A percentile compares a stretch with the other conserved stretches of the same genome.
Evolutionary conservation across 306 rosid genomes (phyloP).

Genomic region (Cyclanthera cordifolia): DNA sequence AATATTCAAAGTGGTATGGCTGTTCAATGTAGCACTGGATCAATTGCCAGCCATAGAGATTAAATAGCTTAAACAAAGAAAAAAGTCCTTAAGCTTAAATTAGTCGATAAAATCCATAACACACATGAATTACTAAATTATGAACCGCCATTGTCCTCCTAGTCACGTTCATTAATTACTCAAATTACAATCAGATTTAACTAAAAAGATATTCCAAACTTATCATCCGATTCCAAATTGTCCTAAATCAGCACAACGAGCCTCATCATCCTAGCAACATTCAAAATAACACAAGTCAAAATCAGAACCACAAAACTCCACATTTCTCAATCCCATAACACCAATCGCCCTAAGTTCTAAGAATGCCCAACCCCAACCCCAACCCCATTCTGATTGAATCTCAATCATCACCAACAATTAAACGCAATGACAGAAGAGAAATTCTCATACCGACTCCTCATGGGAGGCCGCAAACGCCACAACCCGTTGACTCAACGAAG

Average conservation of each 20-base stretch:
- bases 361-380: not conserved
- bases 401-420: not conserved
- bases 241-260: not conserved
- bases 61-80: not conserved
- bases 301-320: not conserved
- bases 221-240: not conserved
- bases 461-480: conserved; percentile 39
- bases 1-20: not conserved
- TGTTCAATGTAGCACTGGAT: not conserved
- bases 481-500: conserved; percentile 21
- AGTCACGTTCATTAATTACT: not conserved
- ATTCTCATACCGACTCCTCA: conserved; percentile 50
- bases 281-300: not conserved
- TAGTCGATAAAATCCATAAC: not conserved
- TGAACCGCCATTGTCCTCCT: not conserved
- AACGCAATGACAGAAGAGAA: not conserved
- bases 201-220: not conserved
- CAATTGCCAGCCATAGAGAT: not conserved
- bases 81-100: not conserved
- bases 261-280: not conserved
- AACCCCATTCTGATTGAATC: not conserved
- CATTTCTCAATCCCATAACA: not conserved
- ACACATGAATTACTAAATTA: not conserved
- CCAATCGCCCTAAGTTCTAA: not conserved
- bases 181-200: not conserved